phyloP scores from a whole-genome alignment of 2,329 filamentous ascomycete species.

The Scolecobasidium constrictum region DNA sequence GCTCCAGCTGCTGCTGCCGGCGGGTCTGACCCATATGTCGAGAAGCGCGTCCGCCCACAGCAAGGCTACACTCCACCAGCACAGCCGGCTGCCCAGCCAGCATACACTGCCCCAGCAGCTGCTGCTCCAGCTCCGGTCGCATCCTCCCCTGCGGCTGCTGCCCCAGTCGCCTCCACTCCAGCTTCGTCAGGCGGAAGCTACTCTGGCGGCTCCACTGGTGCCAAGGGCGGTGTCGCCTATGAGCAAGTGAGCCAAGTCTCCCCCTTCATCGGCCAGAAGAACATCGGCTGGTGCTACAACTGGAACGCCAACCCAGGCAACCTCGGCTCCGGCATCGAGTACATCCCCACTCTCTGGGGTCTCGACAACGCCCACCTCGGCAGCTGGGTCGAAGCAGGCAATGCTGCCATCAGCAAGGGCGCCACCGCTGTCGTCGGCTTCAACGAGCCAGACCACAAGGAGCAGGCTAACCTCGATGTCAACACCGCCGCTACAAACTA shows the following conservation, averaged over 20 bases:
- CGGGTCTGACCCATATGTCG: background rate
- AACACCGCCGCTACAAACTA: conserved; percentile 19
- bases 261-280: conserved; percentile 30
- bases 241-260: conserved; percentile 46
- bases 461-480: conserved; percentile 24
- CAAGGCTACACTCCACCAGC: too few relatives aligned
- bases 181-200: conserved; percentile 8
- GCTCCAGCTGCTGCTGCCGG: conserved; percentile 1
- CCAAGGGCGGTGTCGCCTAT: conserved; percentile 59
- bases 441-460: conserved; percentile 24
- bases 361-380: conserved; percentile 11
- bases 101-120: background rate
- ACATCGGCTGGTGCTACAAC: conserved; percentile 57
- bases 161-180: background rate
- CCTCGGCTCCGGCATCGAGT: conserved; percentile 33
- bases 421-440: conserved; percentile 21
- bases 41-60: too few relatives aligned
- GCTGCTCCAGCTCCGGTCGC: background rate
- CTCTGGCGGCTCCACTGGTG: background rate
- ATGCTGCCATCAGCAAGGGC: conserved; percentile 13
- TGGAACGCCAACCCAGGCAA: conserved; percentile 44
- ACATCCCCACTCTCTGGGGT: conserved; percentile 49
- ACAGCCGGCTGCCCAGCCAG: background rate
- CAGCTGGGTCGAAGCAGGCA: conserved; percentile 16
- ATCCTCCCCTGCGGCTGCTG: background rate